Evolutionary conservation across 2,329 filamentous ascomycete genomes (phyloP), one percentile per base, ranked within the genome.

Genomic region (Penicillium sp.): DNA sequence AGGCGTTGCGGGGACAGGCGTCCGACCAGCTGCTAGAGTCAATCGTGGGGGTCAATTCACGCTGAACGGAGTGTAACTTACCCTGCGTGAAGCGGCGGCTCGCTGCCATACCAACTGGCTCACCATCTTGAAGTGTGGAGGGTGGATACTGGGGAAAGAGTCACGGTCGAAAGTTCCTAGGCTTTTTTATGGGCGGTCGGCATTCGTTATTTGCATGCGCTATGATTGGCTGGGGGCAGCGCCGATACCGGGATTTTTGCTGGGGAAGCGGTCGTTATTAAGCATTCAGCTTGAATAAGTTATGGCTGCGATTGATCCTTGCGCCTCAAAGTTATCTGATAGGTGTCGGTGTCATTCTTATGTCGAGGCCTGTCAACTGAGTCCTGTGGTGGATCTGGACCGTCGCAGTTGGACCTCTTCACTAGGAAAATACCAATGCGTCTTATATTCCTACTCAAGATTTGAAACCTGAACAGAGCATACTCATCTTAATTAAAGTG

Each of bases 101-200:
- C 67, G 62, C 59, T 71, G 67, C 69, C 69, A 72, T 52, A 72
- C 64, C 62, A 72, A 58, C 58, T 73, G 70, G 62, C 69, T 71
- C 62, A 73, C 68, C 70, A 73, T 74, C 58, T 54, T 60, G 52
- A 59, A 60, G 24, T 54, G 49, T 49, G 53, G 49, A 55, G 49
- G 41, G 44, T 53, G 47, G 45, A 51, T 51, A 54, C 45, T 54
- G 52, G 51, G 49, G 52, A 57, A 53, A 50, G 52, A 61, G 54
- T 56, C 53, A 52, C 39, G 38, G 39, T 51, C 42, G 55, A 61
- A 45, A 39, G 44, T 48, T 47, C 47, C n/a, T 51, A 39, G 51
- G 48, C 51, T 55, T 57, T 61, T 61, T 57, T 62, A 59, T 45
- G 28, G 47, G 48, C 48, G 42, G 52, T 54, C 48, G 54, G 50